phyloP scores from a whole-genome alignment of 1,284 basidiomycete genomes.

The Heterobasidion occidentale region DNA sequence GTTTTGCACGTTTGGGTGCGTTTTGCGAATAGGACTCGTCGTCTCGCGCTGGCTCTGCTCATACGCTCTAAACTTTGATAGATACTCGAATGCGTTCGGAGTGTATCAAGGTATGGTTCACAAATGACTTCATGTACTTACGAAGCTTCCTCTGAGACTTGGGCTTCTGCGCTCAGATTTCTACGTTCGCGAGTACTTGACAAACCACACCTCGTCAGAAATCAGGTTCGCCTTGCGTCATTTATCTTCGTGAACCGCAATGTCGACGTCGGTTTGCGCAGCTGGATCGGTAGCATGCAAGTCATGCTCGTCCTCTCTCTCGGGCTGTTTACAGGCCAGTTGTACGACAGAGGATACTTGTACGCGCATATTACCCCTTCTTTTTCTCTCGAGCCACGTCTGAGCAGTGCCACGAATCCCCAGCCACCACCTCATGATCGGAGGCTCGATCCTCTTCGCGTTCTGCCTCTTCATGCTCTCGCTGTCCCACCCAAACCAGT shows the following conservation, averaged over 20 bases:
- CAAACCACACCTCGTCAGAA: background rate
- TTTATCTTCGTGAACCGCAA: background rate
- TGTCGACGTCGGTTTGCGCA: background rate
- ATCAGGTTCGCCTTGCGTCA: background rate
- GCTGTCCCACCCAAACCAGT: constrained; percentile 24
- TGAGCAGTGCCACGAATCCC: background rate
- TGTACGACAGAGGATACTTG: background rate
- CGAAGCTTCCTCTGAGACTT: background rate
- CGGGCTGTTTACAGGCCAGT: background rate
- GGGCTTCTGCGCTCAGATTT: background rate
- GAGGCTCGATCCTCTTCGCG: constrained; percentile 26
- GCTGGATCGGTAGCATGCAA: background rate
- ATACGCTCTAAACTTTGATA: background rate
- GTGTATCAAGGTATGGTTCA: background rate
- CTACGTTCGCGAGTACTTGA: background rate
- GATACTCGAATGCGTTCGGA: background rate
- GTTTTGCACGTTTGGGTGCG: background rate
- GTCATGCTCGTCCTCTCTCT: background rate
- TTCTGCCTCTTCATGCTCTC: constrained; percentile 38
- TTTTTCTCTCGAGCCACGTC: background rate
- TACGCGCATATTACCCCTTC: background rate
- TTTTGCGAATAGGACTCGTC: background rate
- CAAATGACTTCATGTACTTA: no score
- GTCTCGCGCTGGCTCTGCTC: background rate
- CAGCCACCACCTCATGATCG: constrained; percentile 32